These are phyloP conservation scores for Thielaviopsis populi DNA, from an alignment of 2,329 filamentous ascomycete species.

Conservation along the genomic window DNA sequence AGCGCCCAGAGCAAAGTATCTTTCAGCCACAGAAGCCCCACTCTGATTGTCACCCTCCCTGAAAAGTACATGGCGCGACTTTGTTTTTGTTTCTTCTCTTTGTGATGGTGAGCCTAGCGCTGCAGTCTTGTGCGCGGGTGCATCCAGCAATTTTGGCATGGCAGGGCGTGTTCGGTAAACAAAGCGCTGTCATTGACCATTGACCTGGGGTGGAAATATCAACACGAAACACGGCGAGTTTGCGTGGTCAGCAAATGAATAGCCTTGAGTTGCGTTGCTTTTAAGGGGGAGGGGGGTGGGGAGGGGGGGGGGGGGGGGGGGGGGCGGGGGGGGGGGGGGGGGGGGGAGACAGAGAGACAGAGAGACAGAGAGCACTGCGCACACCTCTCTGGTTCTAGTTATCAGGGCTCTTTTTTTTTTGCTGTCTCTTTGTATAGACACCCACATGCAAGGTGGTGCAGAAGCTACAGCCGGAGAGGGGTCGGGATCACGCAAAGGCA, in stretches of 20 bases:
- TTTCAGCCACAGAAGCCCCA: neutral
- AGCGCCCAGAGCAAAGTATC: neutral
- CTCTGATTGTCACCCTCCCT: neutral
- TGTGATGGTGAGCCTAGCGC: neutral
- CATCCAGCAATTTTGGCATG: neutral
- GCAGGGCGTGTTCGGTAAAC: neutral
- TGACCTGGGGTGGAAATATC: conserved; percentile 1
- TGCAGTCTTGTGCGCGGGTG: conserved; percentile 3
- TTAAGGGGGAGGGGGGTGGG: no score
- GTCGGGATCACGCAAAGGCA: no score
- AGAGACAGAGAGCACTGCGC: no score
- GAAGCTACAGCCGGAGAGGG: no score
- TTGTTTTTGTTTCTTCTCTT: neutral
- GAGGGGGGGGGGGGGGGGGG: no score
- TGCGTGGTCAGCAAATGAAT: neutral
- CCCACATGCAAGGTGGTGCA: no score
- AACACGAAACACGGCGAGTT: neutral
- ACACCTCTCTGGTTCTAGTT: no score
- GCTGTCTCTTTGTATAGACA: no score
- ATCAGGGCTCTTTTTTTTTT: no score
- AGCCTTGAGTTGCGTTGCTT: no score
- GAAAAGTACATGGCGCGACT: neutral
- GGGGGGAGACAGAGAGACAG: no score
- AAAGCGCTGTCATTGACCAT: neutral
- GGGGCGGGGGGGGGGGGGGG: no score